Evolutionary conservation across 306 rosid species (phyloP), one percentile per base, ranked within the genome.

Genomic region (Trichosanthes cucumerina): DNA sequence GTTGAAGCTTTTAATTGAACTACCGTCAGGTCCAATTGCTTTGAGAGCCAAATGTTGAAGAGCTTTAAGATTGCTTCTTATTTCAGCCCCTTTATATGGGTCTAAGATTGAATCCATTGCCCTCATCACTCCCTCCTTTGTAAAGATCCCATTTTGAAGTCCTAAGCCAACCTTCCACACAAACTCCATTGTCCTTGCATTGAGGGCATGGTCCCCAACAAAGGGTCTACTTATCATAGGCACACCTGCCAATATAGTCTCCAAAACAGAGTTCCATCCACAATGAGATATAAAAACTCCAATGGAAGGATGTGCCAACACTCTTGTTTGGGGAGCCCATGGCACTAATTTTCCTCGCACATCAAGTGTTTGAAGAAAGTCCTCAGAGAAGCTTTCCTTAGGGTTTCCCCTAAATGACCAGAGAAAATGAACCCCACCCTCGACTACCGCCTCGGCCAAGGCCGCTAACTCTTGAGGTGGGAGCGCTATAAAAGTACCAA

Each of bases 181-280:
- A 14, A 28, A 36, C 39, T 85, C 96, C n/a, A 86, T 0, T 34
- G 83, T 63, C 54, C 83, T 18, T 18, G 58, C 71, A 57, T 90
- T 92, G 23, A 90, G 57, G 53, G 0, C 66, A 60, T 90, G 93
- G 65, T 89, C 97, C 19, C 87, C 92, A 19, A 89, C 82, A 79
- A 87, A 86, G 0, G 93, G 93, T 82, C 92, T 82, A 57, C 89
- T 79, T 53, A 90, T 85, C 86, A 92, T 80, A 0, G 97, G 93
- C 36, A 92, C 96, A 6, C 90, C 91, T 0, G 89, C 90, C 13
- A 76, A 71, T 0, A 88, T 79, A 34, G 90, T 83, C 47, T 92
- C 97, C 83, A 83, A 31, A 6, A 89, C 24, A 0, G 92, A 88
- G 57, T 90, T 92, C 97, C 96, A 90, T 0, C 97, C 96, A 71